Conservation (phyloP, 805 yeast genomes). For the Starmerella bombi region DNA sequence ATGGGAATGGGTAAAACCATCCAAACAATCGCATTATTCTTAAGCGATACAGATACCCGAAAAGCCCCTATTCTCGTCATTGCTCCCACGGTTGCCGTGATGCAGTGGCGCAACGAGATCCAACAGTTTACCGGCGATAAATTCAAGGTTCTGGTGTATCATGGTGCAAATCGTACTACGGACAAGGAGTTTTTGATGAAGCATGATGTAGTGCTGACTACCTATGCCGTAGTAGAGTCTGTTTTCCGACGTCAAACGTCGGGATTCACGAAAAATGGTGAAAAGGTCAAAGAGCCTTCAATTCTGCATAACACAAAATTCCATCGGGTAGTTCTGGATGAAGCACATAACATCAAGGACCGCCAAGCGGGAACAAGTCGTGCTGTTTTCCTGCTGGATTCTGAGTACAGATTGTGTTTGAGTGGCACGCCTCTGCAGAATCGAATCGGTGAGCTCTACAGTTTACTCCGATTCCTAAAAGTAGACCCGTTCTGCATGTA, state of each 20-base stretch:
- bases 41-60: conserved; percentile 39
- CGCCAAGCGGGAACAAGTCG: conserved; percentile 85
- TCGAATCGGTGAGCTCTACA: conserved; percentile 91
- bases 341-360: conserved; percentile 95
- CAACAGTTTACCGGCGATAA: conserved; percentile 65
- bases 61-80: conserved; percentile 75
- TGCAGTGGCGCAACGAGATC: conserved; percentile 96
- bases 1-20: conserved; percentile 99
- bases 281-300: conserved; percentile 59
- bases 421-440: conserved; percentile 96
- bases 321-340: conserved; percentile 82
- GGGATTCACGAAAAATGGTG: conserved; percentile 67
- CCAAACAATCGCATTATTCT: conserved; percentile 80
- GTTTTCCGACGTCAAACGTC: conserved; percentile 67
- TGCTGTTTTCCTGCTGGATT: conserved; percentile 64
- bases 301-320: conserved; percentile 61
- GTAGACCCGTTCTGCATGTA: conserved; percentile 78
- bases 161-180: conserved; percentile 69
- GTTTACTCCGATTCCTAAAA: conserved; percentile 71
- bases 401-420: conserved; percentile 76
- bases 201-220: conserved; percentile 75
- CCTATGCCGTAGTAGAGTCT: conserved; percentile 85
- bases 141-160: conserved; percentile 58
- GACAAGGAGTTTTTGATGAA: conserved; percentile 41
- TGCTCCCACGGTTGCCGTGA: conserved; percentile 96